Base-by-base conservation (phyloP, 1,139 yeast species). In the Magnusiomyces clavatus region DNA sequence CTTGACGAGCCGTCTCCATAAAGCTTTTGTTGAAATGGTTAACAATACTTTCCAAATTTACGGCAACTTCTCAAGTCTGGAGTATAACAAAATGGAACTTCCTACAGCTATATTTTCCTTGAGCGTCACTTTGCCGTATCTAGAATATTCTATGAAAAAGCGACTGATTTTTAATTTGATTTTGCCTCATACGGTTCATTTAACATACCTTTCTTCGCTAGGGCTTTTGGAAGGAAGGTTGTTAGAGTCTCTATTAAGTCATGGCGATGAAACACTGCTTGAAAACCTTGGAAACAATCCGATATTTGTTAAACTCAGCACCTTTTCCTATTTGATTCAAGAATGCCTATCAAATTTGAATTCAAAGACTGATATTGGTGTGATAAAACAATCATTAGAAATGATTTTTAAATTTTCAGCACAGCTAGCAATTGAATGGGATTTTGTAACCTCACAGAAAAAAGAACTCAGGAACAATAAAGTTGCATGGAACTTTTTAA, bases 401-500 rank as follows among this genome's bases (percentile, higher is more conserved):
- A 40, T 49, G 3, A 47, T 51, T 31, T 31, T 20, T 5, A 5
- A 20, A 2, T 57, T 51, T 46, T 40, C 56, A 4, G 48, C 48
- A 16, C 43, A 47, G 16, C 29, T 55, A 12, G 48, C 53, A 11
- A 12, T 35, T 14, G 49, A 46, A 39, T 53, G 56, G 49, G 51
- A 47, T 37, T 14, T 29, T 34, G 36, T 44, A 1, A 45, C 42
- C 14, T 56, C 51, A 20, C 50, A 46, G 16, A 52, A 50, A 17
- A 24, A 53, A 2, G 49, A 43, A 5, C 31, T 24, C 4, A 24
- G 8, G 8, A 24, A 24, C 31, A 24, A 24, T 8, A 24, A 24
- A 8, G 8, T 24, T 5, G 55, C 59, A 0, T 60, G 65, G 67
- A 59, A 60, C 20, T 60, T 70, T 43, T 63, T 75, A 63, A 80